Evolutionary conservation across 805 yeast genomes (phyloP).

Genomic region (Peterozyma xylosa): DNA sequence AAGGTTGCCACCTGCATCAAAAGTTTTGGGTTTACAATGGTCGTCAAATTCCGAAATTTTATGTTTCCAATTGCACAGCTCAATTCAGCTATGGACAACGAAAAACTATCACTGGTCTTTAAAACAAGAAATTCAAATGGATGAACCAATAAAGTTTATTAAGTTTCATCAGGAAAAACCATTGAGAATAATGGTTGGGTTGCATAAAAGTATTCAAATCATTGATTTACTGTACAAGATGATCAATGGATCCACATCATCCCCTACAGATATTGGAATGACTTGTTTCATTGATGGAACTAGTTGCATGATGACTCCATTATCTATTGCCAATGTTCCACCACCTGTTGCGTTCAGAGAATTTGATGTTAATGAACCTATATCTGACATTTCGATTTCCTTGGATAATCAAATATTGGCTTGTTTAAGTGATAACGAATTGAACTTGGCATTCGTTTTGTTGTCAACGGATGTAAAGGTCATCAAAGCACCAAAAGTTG

Average conservation of each 20-base stretch:
- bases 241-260: conserved; percentile 58
- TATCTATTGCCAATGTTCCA: conserved; percentile 81
- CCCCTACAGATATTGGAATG: conserved; percentile 73
- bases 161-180: conserved; percentile 92
- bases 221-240: conserved; percentile 61
- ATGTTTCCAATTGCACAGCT: conserved; percentile 53
- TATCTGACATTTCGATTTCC: conserved; percentile 60
- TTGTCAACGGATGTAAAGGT: conserved; percentile 30
- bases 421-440: conserved; percentile 37
- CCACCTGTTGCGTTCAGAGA: conserved; percentile 85
- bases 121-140: conserved; percentile 61
- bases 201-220: conserved; percentile 43
- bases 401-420: conserved; percentile 53
- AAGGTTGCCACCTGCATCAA: conserved; percentile 45
- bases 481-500: conserved; percentile 38
- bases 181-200: conserved; percentile 61
- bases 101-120: conserved; percentile 95
- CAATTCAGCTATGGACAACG: conserved; percentile 83
- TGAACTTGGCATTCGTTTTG: conserved; percentile 41
- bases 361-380: conserved; percentile 43
- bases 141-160: conserved; percentile 31
- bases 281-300: conserved; percentile 75
- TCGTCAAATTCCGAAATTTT: conserved; percentile 72
- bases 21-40: conserved; percentile 60
- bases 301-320: conserved; percentile 68